phyloP scores from a whole-genome alignment of 176 grass and related monocot genomes.

The Ensete ventricosum region DNA sequence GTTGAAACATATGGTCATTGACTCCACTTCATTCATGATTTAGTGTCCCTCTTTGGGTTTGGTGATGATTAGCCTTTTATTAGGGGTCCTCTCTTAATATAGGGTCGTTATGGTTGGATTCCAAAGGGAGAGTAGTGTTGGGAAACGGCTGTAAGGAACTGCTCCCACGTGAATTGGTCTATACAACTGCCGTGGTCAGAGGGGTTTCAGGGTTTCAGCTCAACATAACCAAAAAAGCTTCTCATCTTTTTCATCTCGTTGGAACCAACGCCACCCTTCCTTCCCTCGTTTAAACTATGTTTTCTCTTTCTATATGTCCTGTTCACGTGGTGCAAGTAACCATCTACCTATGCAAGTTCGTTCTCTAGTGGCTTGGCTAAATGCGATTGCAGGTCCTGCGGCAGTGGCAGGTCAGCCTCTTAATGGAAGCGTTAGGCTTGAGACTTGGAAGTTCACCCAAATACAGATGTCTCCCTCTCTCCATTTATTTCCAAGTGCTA shows the following conservation, averaged over 20 bases:
- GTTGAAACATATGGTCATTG: too few species aligned
- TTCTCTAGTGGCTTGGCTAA: conserved; percentile 15
- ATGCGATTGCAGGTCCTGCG: not conserved
- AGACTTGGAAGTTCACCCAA: conserved; percentile 10
- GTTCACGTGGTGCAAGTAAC: conserved; percentile 19
- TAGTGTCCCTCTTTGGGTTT: not conserved
- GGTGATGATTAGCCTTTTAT: not conserved
- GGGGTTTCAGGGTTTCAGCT: conserved; percentile 10
- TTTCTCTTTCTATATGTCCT: not conserved
- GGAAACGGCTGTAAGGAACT: not conserved
- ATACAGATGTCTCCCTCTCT: not conserved
- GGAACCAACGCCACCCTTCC: not conserved
- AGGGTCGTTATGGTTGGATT: conserved; percentile 26
- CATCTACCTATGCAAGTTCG: conserved; percentile 9
- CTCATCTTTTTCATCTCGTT: not conserved
- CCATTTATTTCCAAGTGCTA: not conserved
- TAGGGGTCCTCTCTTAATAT: conserved; percentile 33
- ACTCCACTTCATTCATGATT: too few species aligned
- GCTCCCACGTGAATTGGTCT: conserved; percentile 11
- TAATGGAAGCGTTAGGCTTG: conserved; percentile 5
- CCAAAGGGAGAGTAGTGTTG: conserved; percentile 4
- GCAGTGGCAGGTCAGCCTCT: not conserved
- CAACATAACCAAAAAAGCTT: not conserved
- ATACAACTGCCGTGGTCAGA: not conserved
- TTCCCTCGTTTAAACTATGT: not conserved